phyloP scores from a whole-genome alignment of 305 asterid genomes.

The Rubia tinctorum region DNA sequence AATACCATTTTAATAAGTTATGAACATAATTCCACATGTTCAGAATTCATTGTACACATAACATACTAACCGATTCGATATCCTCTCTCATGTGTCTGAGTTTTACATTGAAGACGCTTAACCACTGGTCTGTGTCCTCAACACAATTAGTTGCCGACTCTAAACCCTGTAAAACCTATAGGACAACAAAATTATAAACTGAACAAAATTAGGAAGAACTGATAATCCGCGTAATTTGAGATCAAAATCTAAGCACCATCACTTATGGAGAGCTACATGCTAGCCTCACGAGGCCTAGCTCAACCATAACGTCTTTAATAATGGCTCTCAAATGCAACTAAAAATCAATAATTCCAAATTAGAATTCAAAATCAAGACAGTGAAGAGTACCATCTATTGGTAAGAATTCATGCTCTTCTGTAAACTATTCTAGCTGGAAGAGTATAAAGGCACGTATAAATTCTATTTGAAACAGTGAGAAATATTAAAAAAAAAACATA shows the following conservation, averaged over 20 bases:
- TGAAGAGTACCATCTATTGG: neutral
- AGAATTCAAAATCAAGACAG: neutral
- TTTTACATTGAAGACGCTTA: slow-evolving; percentile 82
- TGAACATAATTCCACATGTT: slow-evolving; percentile 13
- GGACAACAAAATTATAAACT: slow-evolving; percentile 15
- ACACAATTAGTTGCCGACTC: slow-evolving; percentile 87
- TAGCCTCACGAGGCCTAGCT: neutral
- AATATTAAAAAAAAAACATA: no score
- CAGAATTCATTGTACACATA: slow-evolving; percentile 22
- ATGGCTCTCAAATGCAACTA: neutral
- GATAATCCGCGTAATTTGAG: neutral
- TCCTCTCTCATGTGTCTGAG: slow-evolving; percentile 98
- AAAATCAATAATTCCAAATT: neutral
- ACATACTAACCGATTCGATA: slow-evolving; percentile 77
- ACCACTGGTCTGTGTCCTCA: slow-evolving; percentile 98
- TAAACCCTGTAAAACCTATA: slow-evolving; percentile 80
- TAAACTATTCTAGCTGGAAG: neutral
- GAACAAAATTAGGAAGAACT: neutral
- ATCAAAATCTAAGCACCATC: neutral
- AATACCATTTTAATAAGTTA: slow-evolving; percentile 20
- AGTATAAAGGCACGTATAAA: neutral
- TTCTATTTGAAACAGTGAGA: no score
- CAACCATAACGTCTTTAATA: neutral
- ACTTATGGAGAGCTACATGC: neutral
- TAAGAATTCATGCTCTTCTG: neutral